Evolutionary conservation across 306 rosid genomes (phyloP).

Genomic region (Sophora flavescens): DNA sequence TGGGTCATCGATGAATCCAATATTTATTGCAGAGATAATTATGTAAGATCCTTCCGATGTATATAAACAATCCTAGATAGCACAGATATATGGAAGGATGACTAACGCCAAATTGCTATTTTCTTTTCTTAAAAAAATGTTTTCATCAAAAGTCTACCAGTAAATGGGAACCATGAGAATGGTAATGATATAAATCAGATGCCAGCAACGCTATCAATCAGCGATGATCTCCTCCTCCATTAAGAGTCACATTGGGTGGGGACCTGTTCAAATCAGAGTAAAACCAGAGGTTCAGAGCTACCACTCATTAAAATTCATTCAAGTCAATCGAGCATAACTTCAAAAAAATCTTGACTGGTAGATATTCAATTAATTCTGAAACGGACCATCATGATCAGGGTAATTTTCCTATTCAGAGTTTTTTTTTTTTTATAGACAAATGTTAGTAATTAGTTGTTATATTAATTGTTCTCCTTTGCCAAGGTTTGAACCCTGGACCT

Average conservation of each 20-base stretch:
- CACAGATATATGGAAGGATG: constrained; percentile 42
- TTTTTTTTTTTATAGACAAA: no score
- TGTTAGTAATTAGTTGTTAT: no score
- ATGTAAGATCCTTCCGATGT: constrained; percentile 46
- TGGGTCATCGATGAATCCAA: constrained; percentile 41
- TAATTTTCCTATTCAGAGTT: no score
- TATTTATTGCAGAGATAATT: constrained; percentile 52
- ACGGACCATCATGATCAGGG: no score
- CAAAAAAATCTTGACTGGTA: constrained; percentile 6
- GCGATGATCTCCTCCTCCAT: constrained; percentile 68
- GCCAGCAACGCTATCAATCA: constrained; percentile 51
- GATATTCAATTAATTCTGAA: not conserved
- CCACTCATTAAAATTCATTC: constrained; percentile 17
- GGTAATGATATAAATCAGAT: constrained; percentile 42
- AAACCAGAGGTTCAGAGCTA: constrained; percentile 32
- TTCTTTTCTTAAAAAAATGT: constrained; percentile 37
- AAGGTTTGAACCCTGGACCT: no score
- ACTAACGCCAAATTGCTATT: constrained; percentile 41
- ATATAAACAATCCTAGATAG: constrained; percentile 28
- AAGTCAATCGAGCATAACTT: constrained; percentile 30
- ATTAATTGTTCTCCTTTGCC: no score
- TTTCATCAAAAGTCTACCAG: constrained; percentile 46
- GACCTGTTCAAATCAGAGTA: constrained; percentile 67
- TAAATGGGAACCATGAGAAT: constrained; percentile 46
- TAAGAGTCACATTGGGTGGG: constrained; percentile 49